phyloP scores from a whole-genome alignment of 1,284 basidiomycete species.

The Blastosporella zonata region DNA sequence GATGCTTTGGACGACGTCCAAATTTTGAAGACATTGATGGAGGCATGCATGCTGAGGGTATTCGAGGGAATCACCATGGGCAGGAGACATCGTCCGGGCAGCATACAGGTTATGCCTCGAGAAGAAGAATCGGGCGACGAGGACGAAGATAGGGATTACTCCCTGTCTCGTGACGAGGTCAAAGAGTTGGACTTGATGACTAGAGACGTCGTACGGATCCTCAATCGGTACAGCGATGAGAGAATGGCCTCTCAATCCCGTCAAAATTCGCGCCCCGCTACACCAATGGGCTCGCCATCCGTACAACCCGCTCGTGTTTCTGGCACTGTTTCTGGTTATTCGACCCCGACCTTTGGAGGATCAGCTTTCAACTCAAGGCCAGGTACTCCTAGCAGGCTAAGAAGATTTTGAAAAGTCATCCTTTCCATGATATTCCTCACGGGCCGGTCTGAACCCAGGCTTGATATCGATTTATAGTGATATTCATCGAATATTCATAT shows the following conservation, averaged over 20 bases:
- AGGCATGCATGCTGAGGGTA: slow-evolving; percentile 85
- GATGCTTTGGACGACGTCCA: slow-evolving; percentile 83
- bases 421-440: not conserved
- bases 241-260: slow-evolving; percentile 52
- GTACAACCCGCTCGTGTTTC: slow-evolving; percentile 25
- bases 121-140: slow-evolving; percentile 67
- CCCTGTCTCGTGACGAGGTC: slow-evolving; percentile 64
- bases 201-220: slow-evolving; percentile 67
- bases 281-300: slow-evolving; percentile 51
- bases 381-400: slow-evolving; percentile 57
- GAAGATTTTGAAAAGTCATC: slow-evolving; percentile 20
- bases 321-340: slow-evolving; percentile 47
- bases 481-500: too few relatives aligned
- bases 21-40: slow-evolving; percentile 80
- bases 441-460: too few relatives aligned
- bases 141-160: slow-evolving; percentile 44
- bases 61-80: slow-evolving; percentile 82
- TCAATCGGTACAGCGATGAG: slow-evolving; percentile 66
- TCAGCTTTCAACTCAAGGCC: slow-evolving; percentile 59
- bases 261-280: slow-evolving; percentile 60
- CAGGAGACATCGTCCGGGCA: slow-evolving; percentile 31
- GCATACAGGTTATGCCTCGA: slow-evolving; percentile 37
- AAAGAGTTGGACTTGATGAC: slow-evolving; percentile 75
- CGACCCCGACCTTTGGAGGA: slow-evolving; percentile 48
- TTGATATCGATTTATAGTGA: too few relatives aligned